Conservation (phyloP, 768 basidiomycete genomes). For the Collybiopsis confluens region DNA sequence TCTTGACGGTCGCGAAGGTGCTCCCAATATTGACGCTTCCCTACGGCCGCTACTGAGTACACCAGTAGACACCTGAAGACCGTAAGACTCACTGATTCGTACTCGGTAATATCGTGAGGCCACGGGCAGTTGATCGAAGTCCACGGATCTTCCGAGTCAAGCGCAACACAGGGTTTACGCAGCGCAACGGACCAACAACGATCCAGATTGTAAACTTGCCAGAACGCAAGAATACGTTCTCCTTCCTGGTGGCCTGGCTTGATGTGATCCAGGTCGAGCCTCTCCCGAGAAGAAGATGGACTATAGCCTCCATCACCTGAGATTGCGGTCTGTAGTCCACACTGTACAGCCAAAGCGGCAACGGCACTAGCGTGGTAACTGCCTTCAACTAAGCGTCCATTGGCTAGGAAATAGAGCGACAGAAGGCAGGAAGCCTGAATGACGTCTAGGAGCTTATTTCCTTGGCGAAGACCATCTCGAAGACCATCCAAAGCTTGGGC, state of each 20-base stretch:
- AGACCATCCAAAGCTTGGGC: slow-evolving; percentile 57
- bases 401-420: slow-evolving; percentile 72
- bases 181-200: slow-evolving; percentile 77
- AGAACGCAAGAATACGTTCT: slow-evolving; percentile 72
- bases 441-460: slow-evolving; percentile 58
- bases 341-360: slow-evolving; percentile 68
- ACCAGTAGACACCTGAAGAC: slow-evolving; percentile 7
- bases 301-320: slow-evolving; percentile 28
- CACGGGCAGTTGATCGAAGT: slow-evolving; percentile 69
- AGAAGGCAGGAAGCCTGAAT: slow-evolving; percentile 75
- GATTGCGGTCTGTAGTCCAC: slow-evolving; percentile 54
- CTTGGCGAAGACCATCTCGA: slow-evolving; percentile 55
- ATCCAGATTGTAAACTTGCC: slow-evolving; percentile 81
- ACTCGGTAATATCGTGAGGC: slow-evolving; percentile 71
- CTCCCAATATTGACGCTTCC: slow-evolving; percentile 50
- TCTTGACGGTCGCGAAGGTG: slow-evolving; percentile 54
- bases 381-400: slow-evolving; percentile 74
- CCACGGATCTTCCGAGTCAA: slow-evolving; percentile 54
- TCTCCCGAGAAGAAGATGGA: slow-evolving; percentile 27
- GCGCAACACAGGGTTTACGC: slow-evolving; percentile 61
- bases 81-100: slow-evolving; percentile 62
- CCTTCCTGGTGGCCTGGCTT: slow-evolving; percentile 60
- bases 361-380: slow-evolving; percentile 75
- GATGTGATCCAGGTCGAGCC: slow-evolving; percentile 51
- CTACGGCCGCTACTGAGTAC: slow-evolving; percentile 29